Base-by-base conservation (phyloP, 2,329 filamentous ascomycete species). In the Aureobasidium sp. region DNA sequence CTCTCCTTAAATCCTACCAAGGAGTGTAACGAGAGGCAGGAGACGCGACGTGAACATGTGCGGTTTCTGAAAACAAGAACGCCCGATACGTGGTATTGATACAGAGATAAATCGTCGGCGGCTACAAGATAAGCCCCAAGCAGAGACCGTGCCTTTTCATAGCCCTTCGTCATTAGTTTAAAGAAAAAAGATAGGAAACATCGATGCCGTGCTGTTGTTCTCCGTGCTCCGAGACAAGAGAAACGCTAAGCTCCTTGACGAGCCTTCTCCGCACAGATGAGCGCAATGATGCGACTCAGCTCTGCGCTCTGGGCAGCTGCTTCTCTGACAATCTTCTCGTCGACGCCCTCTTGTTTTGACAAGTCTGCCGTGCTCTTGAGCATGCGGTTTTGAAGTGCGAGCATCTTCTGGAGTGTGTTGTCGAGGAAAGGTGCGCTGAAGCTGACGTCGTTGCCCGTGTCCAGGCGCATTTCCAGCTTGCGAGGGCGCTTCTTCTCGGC, bases 381-480 rank as follows among this genome's bases (percentile, higher is more conserved):
- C 78, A 80, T 80, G 33, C 77, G 71, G 66, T 78, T 77, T 63
- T 79, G 78, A 46, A 80, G 70, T 11, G 72, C 68, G 53, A 80
- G 68, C 69, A 80, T 75, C 72, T 79, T 80, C 57, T 75, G 71
- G 1, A 80, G 72, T 5, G 77, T 79, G 67, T 79, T 80, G 71
- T 80, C 78, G 57, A 80, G 75, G 71, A 80, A 80, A 0, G 78
- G 77, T 0, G 78, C 77, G n/a, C 75, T 78, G 70, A 80, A 80
- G 37, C 75, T 75, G 62, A 80, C 71, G 60, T 72, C 73, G 47
- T 63, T 64, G 8, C 58, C 46, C 57, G 69, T 70, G 31, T 73
- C 74, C 4, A 79, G 71, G 21, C 78, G 71, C 71, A 80, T 77
- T 61, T 80, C 78, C 47, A 80, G 75, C 65, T 80, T 80, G 37